Evolutionary conservation across 2,329 filamentous ascomycete species (phyloP), one percentile per base, ranked within the genome.

Genomic region (Nothophoma quercina): DNA sequence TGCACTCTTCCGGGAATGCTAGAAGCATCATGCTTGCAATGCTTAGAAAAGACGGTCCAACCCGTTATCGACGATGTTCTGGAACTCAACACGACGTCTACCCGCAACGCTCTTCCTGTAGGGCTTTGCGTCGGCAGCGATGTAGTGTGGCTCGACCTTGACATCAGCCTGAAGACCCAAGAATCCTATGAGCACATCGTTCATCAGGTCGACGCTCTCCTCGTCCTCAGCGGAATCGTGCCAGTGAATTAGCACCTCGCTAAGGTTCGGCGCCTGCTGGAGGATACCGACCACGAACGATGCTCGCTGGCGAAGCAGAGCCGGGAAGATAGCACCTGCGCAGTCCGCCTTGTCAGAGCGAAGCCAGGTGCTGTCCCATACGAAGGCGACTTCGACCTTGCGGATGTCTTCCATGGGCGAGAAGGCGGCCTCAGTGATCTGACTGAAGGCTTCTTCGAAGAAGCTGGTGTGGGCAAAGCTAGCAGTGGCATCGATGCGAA

Each of bases 331-430:
- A 18, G 52, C 57, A n/a, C 54, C 56, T 12, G 58, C 58, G 21
- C 34, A 55, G 26, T 53, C 63, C 7, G 51, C 59, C 1, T 30
- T 32, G 10, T 65, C 58, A 1, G 60, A 52, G 2, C 67, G 64
- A 15, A 73, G 55, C 69, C 69, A 74, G 7, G 62, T 63, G 0
- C 65, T 65, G 45, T 74, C 71, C 70, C 70, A 74, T 25, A 66
- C 65, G 30, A 74, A 70, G 0, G 48, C 62, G 7, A 72, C 51
- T 29, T 73, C 55, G 13, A 66, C 67, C 32, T 65, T 69, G 33
- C 67, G 69, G 40, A 73, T 67, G n/a, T 67, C 63, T 35, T 72
- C 60, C 55, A 73, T 63, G 5, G 71, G 70, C 1, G 70, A 72
- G 58, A 70, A 72, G 5, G 62, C 59, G 15, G 69, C 65, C 3